These are phyloP conservation scores for Pecoramyces ruminantium DNA, from an alignment of 192 early-diverging fungal species.

Conservation along the genomic window DNA sequence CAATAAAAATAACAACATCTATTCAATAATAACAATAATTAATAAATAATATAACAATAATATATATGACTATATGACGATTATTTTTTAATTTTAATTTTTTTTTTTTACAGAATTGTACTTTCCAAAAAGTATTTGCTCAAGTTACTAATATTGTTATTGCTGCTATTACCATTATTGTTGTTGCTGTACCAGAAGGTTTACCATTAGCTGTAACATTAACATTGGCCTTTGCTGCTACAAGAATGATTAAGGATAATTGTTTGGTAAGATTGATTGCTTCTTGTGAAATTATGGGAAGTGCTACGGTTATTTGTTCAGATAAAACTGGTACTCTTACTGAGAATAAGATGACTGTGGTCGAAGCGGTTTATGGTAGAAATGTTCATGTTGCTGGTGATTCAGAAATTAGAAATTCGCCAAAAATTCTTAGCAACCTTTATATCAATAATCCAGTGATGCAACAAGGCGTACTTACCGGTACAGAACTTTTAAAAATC, in stretches of 20 bases:
- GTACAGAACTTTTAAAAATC: background rate
- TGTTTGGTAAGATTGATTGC: conserved; percentile 65
- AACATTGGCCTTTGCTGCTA: conserved; percentile 65
- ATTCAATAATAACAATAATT: too few species aligned
- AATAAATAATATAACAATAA: too few species aligned
- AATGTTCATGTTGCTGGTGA: background rate
- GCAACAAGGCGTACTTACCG: background rate
- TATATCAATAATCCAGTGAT: background rate
- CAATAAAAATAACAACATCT: too few species aligned
- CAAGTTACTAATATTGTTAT: conserved; percentile 31
- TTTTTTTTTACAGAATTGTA: background rate
- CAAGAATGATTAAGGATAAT: conserved; percentile 64
- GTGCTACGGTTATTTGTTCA: conserved; percentile 63
- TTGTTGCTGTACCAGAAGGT: conserved; percentile 76
- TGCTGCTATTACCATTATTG: conserved; percentile 64
- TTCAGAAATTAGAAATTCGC: background rate
- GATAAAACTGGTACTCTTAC: conserved; percentile 83
- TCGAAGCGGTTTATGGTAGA: conserved; percentile 28
- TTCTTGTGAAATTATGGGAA: conserved; percentile 71
- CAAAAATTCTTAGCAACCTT: background rate
- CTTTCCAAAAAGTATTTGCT: background rate
- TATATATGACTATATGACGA: too few species aligned
- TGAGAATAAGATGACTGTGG: conserved; percentile 68
- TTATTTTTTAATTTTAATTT: too few species aligned
- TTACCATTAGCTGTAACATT: conserved; percentile 75